These are phyloP conservation scores for Pistacia integerrima DNA, from an alignment of 345 rosid species.

Conservation along the genomic window DNA sequence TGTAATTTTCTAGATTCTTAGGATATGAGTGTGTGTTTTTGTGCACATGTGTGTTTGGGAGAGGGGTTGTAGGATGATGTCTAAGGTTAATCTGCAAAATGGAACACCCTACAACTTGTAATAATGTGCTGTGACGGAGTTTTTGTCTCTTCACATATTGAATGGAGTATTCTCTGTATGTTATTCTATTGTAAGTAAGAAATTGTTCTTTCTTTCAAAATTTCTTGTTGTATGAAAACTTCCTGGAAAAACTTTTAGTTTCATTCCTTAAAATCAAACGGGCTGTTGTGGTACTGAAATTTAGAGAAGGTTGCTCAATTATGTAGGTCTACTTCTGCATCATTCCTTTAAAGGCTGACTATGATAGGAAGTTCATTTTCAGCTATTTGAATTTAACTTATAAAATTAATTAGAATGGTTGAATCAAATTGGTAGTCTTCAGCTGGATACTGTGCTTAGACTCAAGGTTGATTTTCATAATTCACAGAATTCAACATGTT, in stretches of 20 bases:
- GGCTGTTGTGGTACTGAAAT: neutral
- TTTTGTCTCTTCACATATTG: neutral
- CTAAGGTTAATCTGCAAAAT: neutral
- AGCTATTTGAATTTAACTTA: neutral
- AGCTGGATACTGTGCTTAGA: neutral
- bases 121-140: neutral
- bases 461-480: neutral
- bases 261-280: too few species aligned
- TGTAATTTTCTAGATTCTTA: neutral
- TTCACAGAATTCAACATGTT: neutral
- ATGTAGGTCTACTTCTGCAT: neutral
- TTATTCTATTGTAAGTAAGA: constrained; percentile 13
- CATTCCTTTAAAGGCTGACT: neutral
- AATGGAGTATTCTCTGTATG: neutral
- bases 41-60: neutral
- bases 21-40: neutral
- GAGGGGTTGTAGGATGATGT: neutral
- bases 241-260: neutral
- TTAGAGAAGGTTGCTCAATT: neutral
- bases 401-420: neutral
- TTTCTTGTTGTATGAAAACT: neutral
- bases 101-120: neutral
- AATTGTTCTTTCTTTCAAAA: neutral
- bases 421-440: neutral
- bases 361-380: neutral